These are phyloP conservation scores for Torulaspora franciscae DNA, from an alignment of 805 yeast species.

Conservation along the genomic window DNA sequence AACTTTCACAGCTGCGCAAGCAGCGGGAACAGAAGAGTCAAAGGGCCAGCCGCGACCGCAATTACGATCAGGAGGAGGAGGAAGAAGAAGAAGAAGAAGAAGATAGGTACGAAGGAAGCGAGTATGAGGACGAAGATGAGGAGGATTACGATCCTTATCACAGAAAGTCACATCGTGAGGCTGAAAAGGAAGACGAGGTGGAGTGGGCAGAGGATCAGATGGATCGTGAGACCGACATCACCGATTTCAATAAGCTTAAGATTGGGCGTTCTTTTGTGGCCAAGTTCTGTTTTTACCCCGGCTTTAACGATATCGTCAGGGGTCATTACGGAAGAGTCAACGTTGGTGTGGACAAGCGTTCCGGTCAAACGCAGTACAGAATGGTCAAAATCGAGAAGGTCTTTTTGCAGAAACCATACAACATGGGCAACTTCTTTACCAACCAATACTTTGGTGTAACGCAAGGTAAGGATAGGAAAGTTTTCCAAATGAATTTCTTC, in stretches of 20 bases:
- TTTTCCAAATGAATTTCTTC: conserved; percentile 71
- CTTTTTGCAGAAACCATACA: conserved; percentile 48
- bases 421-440: conserved; percentile 46
- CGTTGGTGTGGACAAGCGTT: conserved; percentile 62
- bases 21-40: conserved; percentile 64
- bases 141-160: conserved; percentile 38
- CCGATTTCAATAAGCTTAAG: conserved; percentile 66
- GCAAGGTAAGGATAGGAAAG: conserved; percentile 75
- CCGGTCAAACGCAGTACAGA: conserved; percentile 65
- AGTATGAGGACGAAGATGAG: conserved; percentile 37
- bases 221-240: conserved; percentile 45
- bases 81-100: conserved; percentile 38
- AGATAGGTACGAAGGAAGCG: conserved; percentile 38
- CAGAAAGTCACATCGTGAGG: conserved; percentile 34
- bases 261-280: conserved; percentile 74
- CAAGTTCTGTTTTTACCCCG: conserved; percentile 76
- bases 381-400: conserved; percentile 76
- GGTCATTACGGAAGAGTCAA: conserved; percentile 82
- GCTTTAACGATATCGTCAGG: conserved; percentile 60
- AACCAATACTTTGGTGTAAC: conserved; percentile 63
- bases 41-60: conserved; percentile 40
- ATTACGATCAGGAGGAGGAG: conserved; percentile 43
- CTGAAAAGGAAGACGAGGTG: conserved; percentile 45
- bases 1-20: conserved; percentile 67
- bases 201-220: conserved; percentile 46